Evolutionary conservation across 2,329 filamentous ascomycete species (phyloP).

Genomic region (Alternaria sp.): DNA sequence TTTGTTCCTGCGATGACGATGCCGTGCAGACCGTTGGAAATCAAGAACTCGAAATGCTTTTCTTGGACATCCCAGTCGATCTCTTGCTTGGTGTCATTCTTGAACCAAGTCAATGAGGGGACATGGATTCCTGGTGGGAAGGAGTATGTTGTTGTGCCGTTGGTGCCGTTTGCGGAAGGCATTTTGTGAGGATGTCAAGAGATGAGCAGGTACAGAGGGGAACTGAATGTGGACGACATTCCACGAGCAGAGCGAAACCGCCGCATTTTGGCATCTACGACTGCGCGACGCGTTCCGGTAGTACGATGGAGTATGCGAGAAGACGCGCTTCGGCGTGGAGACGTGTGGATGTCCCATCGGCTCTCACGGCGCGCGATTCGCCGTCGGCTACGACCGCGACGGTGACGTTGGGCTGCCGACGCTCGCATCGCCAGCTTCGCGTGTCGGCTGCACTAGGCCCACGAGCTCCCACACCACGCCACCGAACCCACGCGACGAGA

Average conservation of each 20-base stretch:
- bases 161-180: conserved; percentile 40
- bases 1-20: conserved; percentile 55
- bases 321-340: neutral
- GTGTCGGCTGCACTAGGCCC: conserved; percentile 7
- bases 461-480: conserved; percentile 11
- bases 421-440: neutral
- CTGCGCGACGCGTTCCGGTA: conserved; percentile 27
- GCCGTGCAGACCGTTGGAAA: conserved; percentile 60
- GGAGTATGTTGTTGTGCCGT: conserved; percentile 39
- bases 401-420: neutral
- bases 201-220: neutral
- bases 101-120: conserved; percentile 64
- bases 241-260: conserved; percentile 9
- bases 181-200: conserved; percentile 19
- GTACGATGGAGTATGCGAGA: conserved; percentile 11
- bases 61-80: conserved; percentile 64
- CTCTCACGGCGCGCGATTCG: conserved; percentile 11
- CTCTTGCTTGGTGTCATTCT: conserved; percentile 55
- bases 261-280: conserved; percentile 21
- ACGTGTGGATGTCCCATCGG: conserved; percentile 1
- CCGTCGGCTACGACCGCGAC: neutral
- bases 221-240: neutral
- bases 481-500: conserved; percentile 17
- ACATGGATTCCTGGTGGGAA: conserved; percentile 62
- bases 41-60: conserved; percentile 61